Conservation (phyloP, 768 basidiomycete species). For the Collybia nuda region DNA sequence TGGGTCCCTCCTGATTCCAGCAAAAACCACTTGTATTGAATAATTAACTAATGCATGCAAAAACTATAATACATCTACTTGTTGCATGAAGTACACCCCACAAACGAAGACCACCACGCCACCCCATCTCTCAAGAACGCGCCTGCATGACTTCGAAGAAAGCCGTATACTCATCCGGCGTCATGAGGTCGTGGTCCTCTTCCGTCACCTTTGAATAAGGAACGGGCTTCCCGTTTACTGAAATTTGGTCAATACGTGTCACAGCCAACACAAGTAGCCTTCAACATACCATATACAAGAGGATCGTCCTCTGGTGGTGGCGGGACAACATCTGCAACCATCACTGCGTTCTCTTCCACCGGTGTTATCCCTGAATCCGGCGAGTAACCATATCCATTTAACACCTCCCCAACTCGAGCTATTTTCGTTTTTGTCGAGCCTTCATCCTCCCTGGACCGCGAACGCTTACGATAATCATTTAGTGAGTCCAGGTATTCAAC, state of each 20-base stretch:
- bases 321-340: conserved; percentile 18
- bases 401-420: conserved; percentile 37
- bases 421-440: conserved; percentile 32
- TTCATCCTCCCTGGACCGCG: conserved; percentile 63
- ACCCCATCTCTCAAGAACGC: conserved; percentile 25
- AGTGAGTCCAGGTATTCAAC: conserved; percentile 67
- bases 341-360: conserved; percentile 21
- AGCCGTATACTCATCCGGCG: conserved; percentile 86
- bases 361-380: conserved; percentile 19
- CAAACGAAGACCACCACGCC: neutral
- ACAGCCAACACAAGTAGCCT: neutral
- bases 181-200: conserved; percentile 91
- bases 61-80: neutral
- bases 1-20: no score
- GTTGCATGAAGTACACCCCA: neutral
- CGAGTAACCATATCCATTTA: conserved; percentile 20
- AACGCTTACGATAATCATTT: conserved; percentile 74
- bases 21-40: neutral
- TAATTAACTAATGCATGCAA: neutral
- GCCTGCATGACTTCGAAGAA: conserved; percentile 72
- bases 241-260: conserved; percentile 2
- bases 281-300: conserved; percentile 60
- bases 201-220: conserved; percentile 83
- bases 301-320: conserved; percentile 49
- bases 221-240: conserved; percentile 76